Percentiles rank a stretch among this genome's conserved stretches.
Evolutionary conservation across 495 filamentous ascomycete species (phyloP).

Genomic region (Daldinia concentrica): DNA sequence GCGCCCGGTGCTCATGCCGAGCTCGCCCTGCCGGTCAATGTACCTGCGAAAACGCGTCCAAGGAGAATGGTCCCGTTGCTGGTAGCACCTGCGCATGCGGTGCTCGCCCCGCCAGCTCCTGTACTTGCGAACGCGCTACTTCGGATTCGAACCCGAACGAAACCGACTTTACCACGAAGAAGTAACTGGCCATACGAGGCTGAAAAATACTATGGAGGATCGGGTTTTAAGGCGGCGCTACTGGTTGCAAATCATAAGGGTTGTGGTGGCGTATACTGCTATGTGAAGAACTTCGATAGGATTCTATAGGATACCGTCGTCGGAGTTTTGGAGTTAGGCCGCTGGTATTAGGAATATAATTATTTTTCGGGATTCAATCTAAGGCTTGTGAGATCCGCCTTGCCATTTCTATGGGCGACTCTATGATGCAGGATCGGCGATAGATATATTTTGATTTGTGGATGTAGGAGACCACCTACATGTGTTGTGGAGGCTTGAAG

Average conservation of each 20-base stretch:
- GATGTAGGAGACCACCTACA: not conserved
- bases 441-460: not conserved
- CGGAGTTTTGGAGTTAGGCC: slow-evolving; percentile 28
- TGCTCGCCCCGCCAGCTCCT: slow-evolving; percentile 74
- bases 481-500: not conserved
- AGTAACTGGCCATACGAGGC: slow-evolving; percentile 32
- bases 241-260: not conserved
- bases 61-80: slow-evolving; percentile 72
- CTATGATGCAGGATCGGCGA: not conserved
- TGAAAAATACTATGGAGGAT: not conserved
- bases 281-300: slow-evolving; percentile 1
- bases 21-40: slow-evolving; percentile 79
- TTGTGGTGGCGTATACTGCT: not conserved
- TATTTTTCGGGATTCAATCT: not conserved
- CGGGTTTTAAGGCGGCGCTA: not conserved
- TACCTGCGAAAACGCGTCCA: slow-evolving; percentile 77
- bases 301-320: slow-evolving; percentile 5
- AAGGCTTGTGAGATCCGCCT: not conserved
- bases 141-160: slow-evolving; percentile 64
- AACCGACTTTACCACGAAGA: slow-evolving; percentile 82
- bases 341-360: slow-evolving; percentile 5
- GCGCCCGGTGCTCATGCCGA: slow-evolving; percentile 86
- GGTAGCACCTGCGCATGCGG: slow-evolving; percentile 77
- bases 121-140: slow-evolving; percentile 81
- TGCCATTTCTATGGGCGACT: not conserved